Evolutionary conservation across 305 asterid genomes (phyloP).

Genomic region (Nicotiana rustica): DNA sequence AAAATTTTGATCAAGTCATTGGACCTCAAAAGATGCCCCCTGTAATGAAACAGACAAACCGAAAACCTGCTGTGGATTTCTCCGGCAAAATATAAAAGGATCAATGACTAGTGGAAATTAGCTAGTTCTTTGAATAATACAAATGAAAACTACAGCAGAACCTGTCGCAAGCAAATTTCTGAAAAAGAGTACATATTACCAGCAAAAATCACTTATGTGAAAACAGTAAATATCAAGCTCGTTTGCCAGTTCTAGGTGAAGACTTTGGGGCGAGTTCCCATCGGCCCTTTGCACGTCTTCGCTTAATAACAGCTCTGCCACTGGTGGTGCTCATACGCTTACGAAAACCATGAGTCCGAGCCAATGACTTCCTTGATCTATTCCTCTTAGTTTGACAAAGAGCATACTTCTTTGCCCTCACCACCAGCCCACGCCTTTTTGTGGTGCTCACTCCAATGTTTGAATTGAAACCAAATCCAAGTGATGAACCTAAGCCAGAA

Average conservation of each 20-base stretch:
- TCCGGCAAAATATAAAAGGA: not conserved
- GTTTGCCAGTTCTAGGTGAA: conserved; percentile 52
- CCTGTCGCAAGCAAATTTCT: not conserved
- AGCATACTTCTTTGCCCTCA: conserved; percentile 59
- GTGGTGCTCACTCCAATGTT: conserved; percentile 43
- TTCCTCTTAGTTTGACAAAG: conserved; percentile 94
- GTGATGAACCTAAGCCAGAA: conserved; percentile 52
- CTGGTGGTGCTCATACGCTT: conserved; percentile 84
- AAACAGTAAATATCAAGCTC: conserved; percentile 36
- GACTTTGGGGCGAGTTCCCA: conserved; percentile 79
- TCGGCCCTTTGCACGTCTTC: conserved; percentile 87
- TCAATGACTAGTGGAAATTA: conserved; percentile 9
- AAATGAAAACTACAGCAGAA: not conserved
- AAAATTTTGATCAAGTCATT: too few species aligned
- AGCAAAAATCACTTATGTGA: not conserved
- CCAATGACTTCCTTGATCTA: conserved; percentile 84
- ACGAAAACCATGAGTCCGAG: conserved; percentile 87
- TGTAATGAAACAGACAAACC: not conserved
- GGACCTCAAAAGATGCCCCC: not conserved
- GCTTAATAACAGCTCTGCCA: conserved; percentile 73
- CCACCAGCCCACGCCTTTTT: conserved; percentile 65
- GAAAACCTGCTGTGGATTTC: not conserved
- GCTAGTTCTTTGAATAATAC: conserved; percentile 6
- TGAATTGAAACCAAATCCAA: conserved; percentile 53
- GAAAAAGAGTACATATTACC: not conserved